Evolutionary conservation across 352 stramenopile genomes (phyloP).

Genomic region (Globisporangium spiculum): DNA sequence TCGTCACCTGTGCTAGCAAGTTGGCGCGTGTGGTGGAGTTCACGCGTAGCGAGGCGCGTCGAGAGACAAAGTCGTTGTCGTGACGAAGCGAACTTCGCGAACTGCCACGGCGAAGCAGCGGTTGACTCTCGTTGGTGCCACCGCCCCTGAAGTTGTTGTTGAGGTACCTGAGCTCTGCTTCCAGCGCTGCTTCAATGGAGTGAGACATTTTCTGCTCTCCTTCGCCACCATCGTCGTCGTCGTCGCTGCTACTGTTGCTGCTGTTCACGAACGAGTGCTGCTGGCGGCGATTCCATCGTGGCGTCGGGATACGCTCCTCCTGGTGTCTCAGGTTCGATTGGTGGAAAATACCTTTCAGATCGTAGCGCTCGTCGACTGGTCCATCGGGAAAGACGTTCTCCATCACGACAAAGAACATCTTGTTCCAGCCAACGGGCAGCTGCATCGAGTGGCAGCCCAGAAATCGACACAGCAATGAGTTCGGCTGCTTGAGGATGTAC

Average conservation of each 20-base stretch:
- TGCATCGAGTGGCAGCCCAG: conserved; percentile 88
- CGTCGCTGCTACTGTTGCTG: conserved; percentile 19
- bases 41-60: conserved; percentile 61
- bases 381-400: conserved; percentile 84
- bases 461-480: conserved; percentile 78
- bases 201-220: conserved; percentile 16
- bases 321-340: conserved; percentile 51
- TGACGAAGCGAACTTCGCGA: conserved; percentile 66
- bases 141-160: conserved; percentile 17
- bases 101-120: conserved; percentile 47
- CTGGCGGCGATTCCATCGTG: conserved; percentile 26
- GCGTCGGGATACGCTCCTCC: conserved; percentile 35
- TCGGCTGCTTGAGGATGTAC: conserved; percentile 81
- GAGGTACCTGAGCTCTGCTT: conserved; percentile 30
- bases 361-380: conserved; percentile 76
- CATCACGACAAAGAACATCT: conserved; percentile 90
- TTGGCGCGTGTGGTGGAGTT: conserved; percentile 73
- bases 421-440: conserved; percentile 86
- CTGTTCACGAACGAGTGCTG: conserved; percentile 2
- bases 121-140: conserved; percentile 39
- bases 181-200: conserved; percentile 22
- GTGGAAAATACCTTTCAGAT: conserved; percentile 83
- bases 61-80: conserved; percentile 78
- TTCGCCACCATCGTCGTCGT: conserved; percentile 25
- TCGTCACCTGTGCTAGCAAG: conserved; percentile 75